Conservation (phyloP, 164 flowering plant genomes). For the Nelumbo lutea region DNA sequence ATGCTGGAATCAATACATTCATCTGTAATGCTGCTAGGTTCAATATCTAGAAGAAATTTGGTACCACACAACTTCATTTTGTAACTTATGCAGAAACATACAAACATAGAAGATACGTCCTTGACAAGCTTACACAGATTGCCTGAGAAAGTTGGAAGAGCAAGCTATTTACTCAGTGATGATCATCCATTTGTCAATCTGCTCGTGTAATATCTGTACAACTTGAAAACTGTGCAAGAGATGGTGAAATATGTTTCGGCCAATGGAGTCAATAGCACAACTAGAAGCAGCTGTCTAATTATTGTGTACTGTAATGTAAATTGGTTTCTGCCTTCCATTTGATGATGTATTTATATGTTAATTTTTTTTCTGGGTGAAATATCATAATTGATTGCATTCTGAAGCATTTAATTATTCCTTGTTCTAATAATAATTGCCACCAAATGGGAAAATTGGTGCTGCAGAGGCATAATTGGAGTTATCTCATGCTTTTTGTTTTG, state of each 20-base stretch:
- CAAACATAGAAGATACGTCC: slow-evolving; percentile 3
- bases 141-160: slow-evolving; percentile 4
- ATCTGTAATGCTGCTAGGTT: no score
- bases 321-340: not conserved
- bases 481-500: no score
- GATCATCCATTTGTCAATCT: not conserved
- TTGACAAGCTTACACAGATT: slow-evolving; percentile 6
- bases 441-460: no score
- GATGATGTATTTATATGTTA: no score
- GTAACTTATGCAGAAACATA: not conserved
- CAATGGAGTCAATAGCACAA: slow-evolving; percentile 3
- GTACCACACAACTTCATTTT: no score
- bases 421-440: no score
- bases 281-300: not conserved
- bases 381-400: no score
- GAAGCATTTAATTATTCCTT: no score
- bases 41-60: no score
- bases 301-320: not conserved
- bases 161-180: slow-evolving; percentile 2
- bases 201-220: slow-evolving; percentile 4
- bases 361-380: no score
- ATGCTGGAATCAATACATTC: no score
- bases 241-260: not conserved
- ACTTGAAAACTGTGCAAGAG: slow-evolving; percentile 2
- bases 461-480: no score